Evolutionary conservation across 768 basidiomycete species (phyloP), one percentile per base, ranked within the genome.

Genomic region (Mycena vitilis): DNA sequence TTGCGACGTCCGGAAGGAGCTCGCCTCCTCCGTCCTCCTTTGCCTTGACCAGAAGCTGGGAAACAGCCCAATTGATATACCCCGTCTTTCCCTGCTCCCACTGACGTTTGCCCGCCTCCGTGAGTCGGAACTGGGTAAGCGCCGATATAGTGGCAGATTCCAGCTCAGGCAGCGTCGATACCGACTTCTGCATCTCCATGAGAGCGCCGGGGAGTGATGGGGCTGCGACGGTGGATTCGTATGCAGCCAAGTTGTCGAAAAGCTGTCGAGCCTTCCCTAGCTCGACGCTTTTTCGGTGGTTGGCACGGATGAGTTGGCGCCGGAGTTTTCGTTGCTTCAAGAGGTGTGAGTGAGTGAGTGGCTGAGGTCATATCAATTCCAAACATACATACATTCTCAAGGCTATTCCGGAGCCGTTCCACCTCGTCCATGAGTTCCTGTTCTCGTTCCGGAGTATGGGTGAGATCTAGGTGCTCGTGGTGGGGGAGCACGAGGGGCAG

Each of bases 81-180:
- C 92, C 94, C 1, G 85, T 84, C 75, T 87, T 86, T 76, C 86
- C 89, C 44, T 88, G 86, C 79, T 95, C 93, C 94, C 94, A 95
- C 12, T 85, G 85, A 47, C 89, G 86, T 76, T 93, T 93, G 0
- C 91, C 89, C 0, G 89, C 87, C 65, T 89, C 87, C 5, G 83
- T 73, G 30, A 80, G 75, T 30, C 77, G 77, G 53, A 82, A 68
- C 47, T 83, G 78, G 40, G 82, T 73, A 25, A 83, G 77, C 12
- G 81, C 75, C 30, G 82, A 76, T 10, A 85, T 73, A 4, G 82
- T 79, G 4, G 76, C 73, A 7, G 79, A 70, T 61, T 83, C 81
- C 49, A 85, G 79, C 2, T 81, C 73, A 3, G 89, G 86, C 7
- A 92, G 82, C 0, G 84, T 78, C 5, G 84, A 83, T n/a, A 86